Evolutionary conservation across 192 early-diverging fungal species (phyloP).

Genomic region (Entomortierella parvispora): DNA sequence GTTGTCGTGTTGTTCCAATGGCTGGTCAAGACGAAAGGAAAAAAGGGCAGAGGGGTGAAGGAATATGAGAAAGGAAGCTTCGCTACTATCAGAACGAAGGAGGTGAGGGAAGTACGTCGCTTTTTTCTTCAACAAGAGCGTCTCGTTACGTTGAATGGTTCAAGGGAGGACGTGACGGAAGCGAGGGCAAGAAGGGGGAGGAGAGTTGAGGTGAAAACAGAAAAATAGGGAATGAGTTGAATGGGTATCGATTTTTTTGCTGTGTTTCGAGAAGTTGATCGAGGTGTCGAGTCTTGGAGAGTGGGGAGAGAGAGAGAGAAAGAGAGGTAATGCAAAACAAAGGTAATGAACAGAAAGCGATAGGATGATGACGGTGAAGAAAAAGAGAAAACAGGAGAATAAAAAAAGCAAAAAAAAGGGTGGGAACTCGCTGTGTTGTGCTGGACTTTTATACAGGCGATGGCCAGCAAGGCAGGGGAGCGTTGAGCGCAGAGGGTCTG

Average conservation of each 20-base stretch:
- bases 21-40: no score
- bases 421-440: conserved; percentile 10
- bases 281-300: not conserved
- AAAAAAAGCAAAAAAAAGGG: conserved; percentile 8
- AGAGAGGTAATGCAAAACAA: not conserved
- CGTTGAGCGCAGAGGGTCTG: not conserved
- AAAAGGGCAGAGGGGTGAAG: not conserved
- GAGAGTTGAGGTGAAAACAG: not conserved
- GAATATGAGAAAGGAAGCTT: not conserved
- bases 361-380: conserved; percentile 17
- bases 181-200: not conserved
- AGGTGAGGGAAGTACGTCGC: not conserved
- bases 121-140: not conserved
- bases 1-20: no score
- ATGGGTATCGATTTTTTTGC: not conserved
- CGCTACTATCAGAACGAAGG: not conserved
- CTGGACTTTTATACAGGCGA: conserved; percentile 13
- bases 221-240: not conserved
- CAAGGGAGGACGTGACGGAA: not conserved
- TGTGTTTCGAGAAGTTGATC: not conserved
- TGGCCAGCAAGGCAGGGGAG: not conserved
- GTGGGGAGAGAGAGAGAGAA: conserved; percentile 1
- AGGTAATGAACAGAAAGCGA: not conserved
- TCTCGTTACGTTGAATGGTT: no score
- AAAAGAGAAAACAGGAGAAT: conserved; percentile 5